Conservation (phyloP, 768 basidiomycete genomes). For the Antrodiella citrinella region DNA sequence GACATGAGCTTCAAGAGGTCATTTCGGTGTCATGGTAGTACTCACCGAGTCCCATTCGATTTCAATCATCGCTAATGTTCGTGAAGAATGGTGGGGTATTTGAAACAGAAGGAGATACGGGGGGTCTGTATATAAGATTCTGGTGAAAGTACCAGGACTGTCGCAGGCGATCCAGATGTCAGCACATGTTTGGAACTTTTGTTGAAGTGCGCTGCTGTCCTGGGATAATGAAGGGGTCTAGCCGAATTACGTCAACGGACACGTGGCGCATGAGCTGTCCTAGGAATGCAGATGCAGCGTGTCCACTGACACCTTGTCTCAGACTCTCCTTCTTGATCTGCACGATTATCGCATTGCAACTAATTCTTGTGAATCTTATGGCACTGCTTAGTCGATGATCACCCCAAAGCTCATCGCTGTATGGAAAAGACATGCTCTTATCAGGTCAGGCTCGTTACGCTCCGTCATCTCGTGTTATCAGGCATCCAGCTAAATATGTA, state of each 20-base stretch:
- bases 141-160: background rate
- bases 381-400: background rate
- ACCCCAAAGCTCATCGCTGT: background rate
- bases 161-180: background rate
- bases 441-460: too few relatives aligned
- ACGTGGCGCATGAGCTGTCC: background rate
- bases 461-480: too few relatives aligned
- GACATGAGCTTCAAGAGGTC: background rate
- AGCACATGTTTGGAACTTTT: background rate
- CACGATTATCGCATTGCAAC: background rate
- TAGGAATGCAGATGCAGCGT: background rate
- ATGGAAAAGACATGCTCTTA: background rate
- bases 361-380: too few relatives aligned
- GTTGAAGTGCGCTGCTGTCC: too few relatives aligned
- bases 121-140: background rate
- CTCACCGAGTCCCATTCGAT: constrained; percentile 11
- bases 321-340: background rate
- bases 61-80: background rate
- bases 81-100: background rate
- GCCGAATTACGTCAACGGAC: background rate
- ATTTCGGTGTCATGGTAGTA: background rate
- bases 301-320: too few relatives aligned
- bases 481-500: too few relatives aligned
- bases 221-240: too few relatives aligned
- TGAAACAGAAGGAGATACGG: background rate